phyloP scores from a whole-genome alignment of 192 early-diverging fungal species.

The Dissophora globulifera region DNA sequence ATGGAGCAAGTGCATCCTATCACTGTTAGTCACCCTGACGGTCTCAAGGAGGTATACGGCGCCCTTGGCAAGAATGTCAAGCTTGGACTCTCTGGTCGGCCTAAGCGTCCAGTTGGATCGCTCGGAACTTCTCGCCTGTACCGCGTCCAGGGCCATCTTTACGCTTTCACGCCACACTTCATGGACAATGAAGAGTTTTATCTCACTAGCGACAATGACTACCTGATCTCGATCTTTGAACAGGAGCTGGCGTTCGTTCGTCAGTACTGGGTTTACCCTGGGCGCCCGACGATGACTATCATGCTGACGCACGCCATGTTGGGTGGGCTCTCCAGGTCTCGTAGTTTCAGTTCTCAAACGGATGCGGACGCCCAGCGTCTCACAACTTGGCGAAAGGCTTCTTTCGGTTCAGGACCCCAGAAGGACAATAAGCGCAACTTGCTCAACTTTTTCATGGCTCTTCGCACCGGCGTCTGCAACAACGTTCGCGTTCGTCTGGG shows the following conservation, averaged over 20 bases:
- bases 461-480: constrained; percentile 73
- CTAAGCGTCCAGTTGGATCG: constrained; percentile 81
- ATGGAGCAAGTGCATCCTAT: constrained; percentile 75
- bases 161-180: constrained; percentile 87
- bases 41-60: constrained; percentile 80
- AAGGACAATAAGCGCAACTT: constrained; percentile 69
- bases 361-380: constrained; percentile 23
- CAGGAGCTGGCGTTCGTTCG: constrained; percentile 79
- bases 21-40: constrained; percentile 76
- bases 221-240: constrained; percentile 80
- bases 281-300: constrained; percentile 82
- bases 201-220: constrained; percentile 86
- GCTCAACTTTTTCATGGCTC: constrained; percentile 86
- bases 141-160: constrained; percentile 83
- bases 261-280: constrained; percentile 75
- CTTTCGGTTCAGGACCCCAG: constrained; percentile 21
- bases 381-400: constrained; percentile 24
- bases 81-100: constrained; percentile 78
- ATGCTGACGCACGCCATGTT: constrained; percentile 84
- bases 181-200: constrained; percentile 91
- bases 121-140: constrained; percentile 84
- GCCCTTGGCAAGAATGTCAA: constrained; percentile 82
- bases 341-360: constrained; percentile 39
- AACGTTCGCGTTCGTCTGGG: constrained; percentile 80
- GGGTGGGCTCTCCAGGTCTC: constrained; percentile 61